phyloP scores from a whole-genome alignment of 495 filamentous ascomycete species.

The Hypoxylon perforatum region DNA sequence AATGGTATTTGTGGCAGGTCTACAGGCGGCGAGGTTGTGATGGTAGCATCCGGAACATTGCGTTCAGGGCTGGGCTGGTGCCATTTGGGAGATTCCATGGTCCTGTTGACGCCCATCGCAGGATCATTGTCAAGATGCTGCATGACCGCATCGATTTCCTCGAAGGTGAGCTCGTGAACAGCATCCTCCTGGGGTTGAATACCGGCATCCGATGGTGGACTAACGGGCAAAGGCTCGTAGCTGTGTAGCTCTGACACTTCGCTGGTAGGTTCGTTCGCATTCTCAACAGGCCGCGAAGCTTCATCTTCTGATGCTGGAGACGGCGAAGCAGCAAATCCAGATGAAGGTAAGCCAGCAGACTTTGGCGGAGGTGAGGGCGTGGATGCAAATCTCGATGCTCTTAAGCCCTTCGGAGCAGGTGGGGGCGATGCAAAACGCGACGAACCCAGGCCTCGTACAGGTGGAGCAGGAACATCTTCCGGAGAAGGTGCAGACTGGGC shows the following conservation, averaged over 20 bases:
- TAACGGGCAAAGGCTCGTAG: conserved; percentile 44
- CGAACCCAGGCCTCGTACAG: conserved; percentile 29
- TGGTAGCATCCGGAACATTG: conserved; percentile 47
- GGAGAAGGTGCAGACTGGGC: conserved; percentile 32
- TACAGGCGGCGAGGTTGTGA: conserved; percentile 63
- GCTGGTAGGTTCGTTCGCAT: conserved; percentile 30
- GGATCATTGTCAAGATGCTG: conserved; percentile 77
- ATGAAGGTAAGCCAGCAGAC: conserved; percentile 36
- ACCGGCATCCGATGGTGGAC: conserved; percentile 42
- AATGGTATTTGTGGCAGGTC: conserved; percentile 66
- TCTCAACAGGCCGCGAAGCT: conserved; percentile 39
- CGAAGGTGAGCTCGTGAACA: conserved; percentile 68
- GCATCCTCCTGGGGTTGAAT: conserved; percentile 28
- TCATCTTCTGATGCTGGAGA: conserved; percentile 41
- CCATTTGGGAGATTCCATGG: conserved; percentile 60
- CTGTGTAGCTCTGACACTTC: conserved; percentile 43
- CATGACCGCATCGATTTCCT: conserved; percentile 89
- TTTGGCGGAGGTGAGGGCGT: conserved; percentile 51
- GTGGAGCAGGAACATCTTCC: conserved; percentile 21
- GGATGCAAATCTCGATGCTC: conserved; percentile 55
- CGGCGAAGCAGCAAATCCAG: conserved; percentile 44
- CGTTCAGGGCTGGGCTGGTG: conserved; percentile 55
- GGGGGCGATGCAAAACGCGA: conserved; percentile 48
- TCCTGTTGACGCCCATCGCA: conserved; percentile 75
- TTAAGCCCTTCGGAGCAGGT: conserved; percentile 47